phyloP scores from a whole-genome alignment of 257 asterid species.

The Gynochthodes officinalis region DNA sequence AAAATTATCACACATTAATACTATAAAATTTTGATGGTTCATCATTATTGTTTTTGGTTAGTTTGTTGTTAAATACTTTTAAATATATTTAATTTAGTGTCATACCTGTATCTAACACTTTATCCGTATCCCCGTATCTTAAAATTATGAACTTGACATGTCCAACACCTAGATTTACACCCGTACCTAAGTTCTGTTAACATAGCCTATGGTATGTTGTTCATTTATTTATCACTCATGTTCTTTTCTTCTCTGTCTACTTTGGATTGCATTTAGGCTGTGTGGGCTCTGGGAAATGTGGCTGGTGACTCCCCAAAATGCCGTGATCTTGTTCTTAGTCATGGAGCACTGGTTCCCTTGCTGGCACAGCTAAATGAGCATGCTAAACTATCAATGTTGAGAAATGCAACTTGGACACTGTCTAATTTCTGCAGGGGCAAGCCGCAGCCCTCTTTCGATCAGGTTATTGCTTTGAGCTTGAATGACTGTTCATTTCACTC shows the following conservation, averaged over 20 bases:
- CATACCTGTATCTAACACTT: too few species aligned
- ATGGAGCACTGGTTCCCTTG: slow-evolving; percentile 75
- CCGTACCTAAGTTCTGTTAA: too few species aligned
- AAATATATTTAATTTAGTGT: too few species aligned
- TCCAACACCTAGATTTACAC: too few species aligned
- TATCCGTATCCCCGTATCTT: too few species aligned
- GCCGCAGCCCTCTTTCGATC: slow-evolving; percentile 88
- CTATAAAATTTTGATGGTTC: too few species aligned
- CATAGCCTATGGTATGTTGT: background rate
- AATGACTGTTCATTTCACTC: background rate
- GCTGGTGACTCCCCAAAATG: slow-evolving; percentile 95
- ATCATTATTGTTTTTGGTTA: too few species aligned
- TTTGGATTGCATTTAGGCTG: slow-evolving; percentile 53
- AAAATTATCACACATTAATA: too few species aligned
- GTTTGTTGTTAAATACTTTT: too few species aligned
- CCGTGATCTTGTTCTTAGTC: slow-evolving; percentile 76
- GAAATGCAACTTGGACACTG: slow-evolving; percentile 95
- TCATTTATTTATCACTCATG: background rate
- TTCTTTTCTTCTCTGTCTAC: background rate
- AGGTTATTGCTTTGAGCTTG: slow-evolving; percentile 39
- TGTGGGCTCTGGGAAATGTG: slow-evolving; percentile 93
- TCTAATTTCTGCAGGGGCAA: slow-evolving; percentile 95
- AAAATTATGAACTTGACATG: too few species aligned
- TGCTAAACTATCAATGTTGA: slow-evolving; percentile 79
- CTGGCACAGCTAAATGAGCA: slow-evolving; percentile 73